phyloP scores from a whole-genome alignment of 306 rosid genomes.

The Vicia villosa region DNA sequence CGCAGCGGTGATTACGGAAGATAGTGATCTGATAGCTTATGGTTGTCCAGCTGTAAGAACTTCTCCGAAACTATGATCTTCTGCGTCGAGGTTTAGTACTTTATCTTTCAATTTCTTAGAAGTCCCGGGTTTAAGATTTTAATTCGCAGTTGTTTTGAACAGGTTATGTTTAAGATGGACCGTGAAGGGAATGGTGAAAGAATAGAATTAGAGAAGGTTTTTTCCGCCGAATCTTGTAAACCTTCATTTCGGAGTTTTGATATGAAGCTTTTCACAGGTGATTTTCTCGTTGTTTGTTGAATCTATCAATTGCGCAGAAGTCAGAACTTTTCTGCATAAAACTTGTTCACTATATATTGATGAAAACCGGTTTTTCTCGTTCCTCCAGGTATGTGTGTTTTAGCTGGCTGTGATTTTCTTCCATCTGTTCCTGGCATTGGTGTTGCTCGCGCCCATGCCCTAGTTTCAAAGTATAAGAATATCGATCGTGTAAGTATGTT shows the following conservation, averaged over 20 bases:
- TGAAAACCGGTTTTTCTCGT: background rate
- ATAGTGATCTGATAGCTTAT: slow-evolving; percentile 67
- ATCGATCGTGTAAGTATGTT: slow-evolving; percentile 78
- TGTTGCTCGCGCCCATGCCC: slow-evolving; percentile 76
- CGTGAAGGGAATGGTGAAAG: slow-evolving; percentile 81
- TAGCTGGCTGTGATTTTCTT: slow-evolving; percentile 98
- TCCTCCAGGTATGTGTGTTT: slow-evolving; percentile 83
- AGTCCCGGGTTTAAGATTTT: slow-evolving; percentile 36
- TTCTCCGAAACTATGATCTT: no score
- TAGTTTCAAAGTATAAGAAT: slow-evolving; percentile 79
- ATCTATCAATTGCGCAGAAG: slow-evolving; percentile 3
- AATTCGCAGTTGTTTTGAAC: slow-evolving; percentile 42
- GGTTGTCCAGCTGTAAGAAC: slow-evolving; percentile 74
- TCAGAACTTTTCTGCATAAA: slow-evolving; percentile 17
- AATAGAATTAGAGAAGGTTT: slow-evolving; percentile 61
- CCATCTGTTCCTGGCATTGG: slow-evolving; percentile 97
- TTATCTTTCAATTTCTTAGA: slow-evolving; percentile 24
- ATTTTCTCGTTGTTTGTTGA: slow-evolving; percentile 37
- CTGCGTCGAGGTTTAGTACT: background rate
- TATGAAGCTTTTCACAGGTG: slow-evolving; percentile 69
- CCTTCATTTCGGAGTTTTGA: slow-evolving; percentile 77
- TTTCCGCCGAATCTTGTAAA: slow-evolving; percentile 48
- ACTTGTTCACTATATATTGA: background rate
- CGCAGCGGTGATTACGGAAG: slow-evolving; percentile 72
- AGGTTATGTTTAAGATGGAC: slow-evolving; percentile 91